Conservation (phyloP, 495 filamentous ascomycete genomes). For the Cudoniella acicularis region DNA sequence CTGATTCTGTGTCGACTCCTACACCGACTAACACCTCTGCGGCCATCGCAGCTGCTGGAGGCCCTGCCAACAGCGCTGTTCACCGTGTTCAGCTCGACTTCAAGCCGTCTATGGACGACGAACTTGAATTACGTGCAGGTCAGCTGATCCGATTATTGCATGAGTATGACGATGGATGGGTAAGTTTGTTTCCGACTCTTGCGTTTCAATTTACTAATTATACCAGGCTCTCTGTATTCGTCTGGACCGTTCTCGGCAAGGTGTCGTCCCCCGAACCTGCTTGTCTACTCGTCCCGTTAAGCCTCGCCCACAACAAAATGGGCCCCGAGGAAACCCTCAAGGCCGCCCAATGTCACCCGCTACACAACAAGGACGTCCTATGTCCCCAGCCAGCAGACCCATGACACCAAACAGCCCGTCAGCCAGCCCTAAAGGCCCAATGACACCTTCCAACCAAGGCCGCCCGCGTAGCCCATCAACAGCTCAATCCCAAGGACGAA, state of each 20-base stretch:
- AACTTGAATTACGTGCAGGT: conserved; percentile 74
- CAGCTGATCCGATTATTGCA: conserved; percentile 84
- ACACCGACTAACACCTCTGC: conserved; percentile 41
- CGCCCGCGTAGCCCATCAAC: conserved; percentile 48
- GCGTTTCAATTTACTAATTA: conserved; percentile 34
- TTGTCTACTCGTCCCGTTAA: conserved; percentile 90
- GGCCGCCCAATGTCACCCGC: conserved; percentile 46
- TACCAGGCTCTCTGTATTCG: conserved; percentile 80
- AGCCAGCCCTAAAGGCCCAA: conserved; percentile 36
- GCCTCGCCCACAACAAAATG: conserved; percentile 60
- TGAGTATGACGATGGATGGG: conserved; percentile 99
- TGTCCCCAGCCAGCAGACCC: conserved; percentile 37
- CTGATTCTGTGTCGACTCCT: conserved; percentile 44
- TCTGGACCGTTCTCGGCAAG: conserved; percentile 85
- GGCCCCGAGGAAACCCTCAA: conserved; percentile 35
- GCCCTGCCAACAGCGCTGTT: conserved; percentile 55
- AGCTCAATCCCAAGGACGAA: conserved; percentile 34
- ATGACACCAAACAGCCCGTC: conserved; percentile 35
- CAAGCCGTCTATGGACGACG: conserved; percentile 86
- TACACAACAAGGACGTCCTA: conserved; percentile 41
- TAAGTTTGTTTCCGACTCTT: conserved; percentile 42
- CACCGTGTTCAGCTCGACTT: conserved; percentile 96
- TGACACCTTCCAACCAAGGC: conserved; percentile 31
- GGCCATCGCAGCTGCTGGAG: conserved; percentile 52
- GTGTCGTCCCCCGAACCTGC: conserved; percentile 90